A percentile compares a stretch with the other conserved stretches of the same genome.
Evolutionary conservation across 2,329 filamentous ascomycete genomes (phyloP).

Genomic region (Harringtonia lauricola): DNA sequence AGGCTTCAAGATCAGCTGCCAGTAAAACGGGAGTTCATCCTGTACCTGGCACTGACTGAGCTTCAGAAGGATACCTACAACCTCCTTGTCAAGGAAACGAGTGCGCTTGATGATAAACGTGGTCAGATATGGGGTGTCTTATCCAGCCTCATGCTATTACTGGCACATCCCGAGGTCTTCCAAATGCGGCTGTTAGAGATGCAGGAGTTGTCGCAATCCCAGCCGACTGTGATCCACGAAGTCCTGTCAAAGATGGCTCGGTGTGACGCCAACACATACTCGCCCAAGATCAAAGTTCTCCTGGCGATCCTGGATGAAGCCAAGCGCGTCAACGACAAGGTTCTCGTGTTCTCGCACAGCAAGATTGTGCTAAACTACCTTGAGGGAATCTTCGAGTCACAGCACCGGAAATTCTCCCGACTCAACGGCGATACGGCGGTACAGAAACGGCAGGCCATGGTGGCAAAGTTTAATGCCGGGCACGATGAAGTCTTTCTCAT

Average conservation of each 20-base stretch:
- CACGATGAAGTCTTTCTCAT: constrained; percentile 59
- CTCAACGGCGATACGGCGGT: constrained; percentile 58
- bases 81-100: constrained; percentile 23
- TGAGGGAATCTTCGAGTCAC: constrained; percentile 38
- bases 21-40: constrained; percentile 69
- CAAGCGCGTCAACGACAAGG: constrained; percentile 52
- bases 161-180: constrained; percentile 43
- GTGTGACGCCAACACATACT: constrained; percentile 38
- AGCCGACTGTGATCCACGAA: constrained; percentile 17
- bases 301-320: constrained; percentile 58
- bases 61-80: constrained; percentile 55
- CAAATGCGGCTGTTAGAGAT: constrained; percentile 21
- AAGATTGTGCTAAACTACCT: constrained; percentile 61
- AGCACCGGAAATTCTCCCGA: constrained; percentile 38
- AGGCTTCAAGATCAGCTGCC: constrained; percentile 57
- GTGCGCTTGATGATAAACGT: constrained; percentile 8
- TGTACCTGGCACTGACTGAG: constrained; percentile 58
- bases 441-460: constrained; percentile 44
- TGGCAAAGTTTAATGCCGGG: constrained; percentile 58
- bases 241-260: constrained; percentile 22
- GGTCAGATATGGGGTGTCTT: constrained; percentile 25
- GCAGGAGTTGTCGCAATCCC: too few species aligned
- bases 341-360: constrained; percentile 71
- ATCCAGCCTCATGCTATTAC: constrained; percentile 34
- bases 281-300: constrained; percentile 60